Evolutionary conservation across 176 grass and related monocot genomes (phyloP).

Genomic region (Carex scoparia): DNA sequence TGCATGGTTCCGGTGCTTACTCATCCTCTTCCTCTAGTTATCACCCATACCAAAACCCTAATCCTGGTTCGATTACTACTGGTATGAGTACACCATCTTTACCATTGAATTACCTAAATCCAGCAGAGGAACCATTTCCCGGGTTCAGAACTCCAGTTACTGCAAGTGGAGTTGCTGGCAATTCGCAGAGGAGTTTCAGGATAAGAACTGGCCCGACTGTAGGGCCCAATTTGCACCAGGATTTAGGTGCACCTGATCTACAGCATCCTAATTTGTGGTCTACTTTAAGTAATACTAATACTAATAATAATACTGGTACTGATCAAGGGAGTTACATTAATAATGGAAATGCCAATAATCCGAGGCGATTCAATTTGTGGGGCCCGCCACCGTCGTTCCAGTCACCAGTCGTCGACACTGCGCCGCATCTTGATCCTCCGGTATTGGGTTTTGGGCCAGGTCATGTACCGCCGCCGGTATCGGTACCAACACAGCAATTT

Average conservation of each 20-base stretch:
- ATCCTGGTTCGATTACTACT: neutral
- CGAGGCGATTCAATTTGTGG: slow-evolving; percentile 24
- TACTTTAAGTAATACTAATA: slow-evolving; percentile 4
- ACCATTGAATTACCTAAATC: slow-evolving; percentile 17
- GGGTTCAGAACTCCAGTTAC: slow-evolving; percentile 11
- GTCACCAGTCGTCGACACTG: neutral
- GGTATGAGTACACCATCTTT: neutral
- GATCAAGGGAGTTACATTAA: slow-evolving; percentile 5
- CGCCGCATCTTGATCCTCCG: neutral
- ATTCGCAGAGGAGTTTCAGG: slow-evolving; percentile 21
- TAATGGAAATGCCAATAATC: slow-evolving; percentile 10
- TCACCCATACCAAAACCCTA: slow-evolving; percentile 5
- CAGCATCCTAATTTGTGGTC: slow-evolving; percentile 6
- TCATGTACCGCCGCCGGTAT: neutral
- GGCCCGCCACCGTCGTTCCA: neutral
- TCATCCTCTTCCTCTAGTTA: slow-evolving; percentile 12
- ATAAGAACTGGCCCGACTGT: slow-evolving; percentile 18
- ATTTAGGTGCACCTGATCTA: slow-evolving; percentile 3
- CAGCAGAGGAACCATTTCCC: slow-evolving; percentile 22
- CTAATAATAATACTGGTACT: neutral
- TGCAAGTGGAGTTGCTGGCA: slow-evolving; percentile 13
- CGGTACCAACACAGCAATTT: slow-evolving; percentile 5
- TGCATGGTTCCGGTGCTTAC: neutral
- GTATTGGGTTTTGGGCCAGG: slow-evolving; percentile 2
- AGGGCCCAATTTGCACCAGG: slow-evolving; percentile 10